Evolutionary conservation across 306 rosid genomes (phyloP), one percentile per base, ranked within the genome.

Genomic region (Dryas alaskensis): DNA sequence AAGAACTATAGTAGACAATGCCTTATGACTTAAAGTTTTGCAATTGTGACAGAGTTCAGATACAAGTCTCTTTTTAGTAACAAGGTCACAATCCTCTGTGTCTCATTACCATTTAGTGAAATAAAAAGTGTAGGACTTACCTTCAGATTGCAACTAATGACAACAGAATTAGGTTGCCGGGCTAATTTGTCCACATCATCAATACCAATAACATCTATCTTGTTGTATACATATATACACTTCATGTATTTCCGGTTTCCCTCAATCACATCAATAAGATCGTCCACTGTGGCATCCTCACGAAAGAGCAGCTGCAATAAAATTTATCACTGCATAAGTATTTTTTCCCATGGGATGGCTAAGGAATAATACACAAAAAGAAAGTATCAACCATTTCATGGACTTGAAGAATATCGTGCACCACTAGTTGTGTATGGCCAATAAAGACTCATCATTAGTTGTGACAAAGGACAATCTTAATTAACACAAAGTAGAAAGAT

Each of bases 211-310:
- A 95, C 97, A 74, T 95, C 99, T 83, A 95, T 95, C 84, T 95
- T 95, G 89, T 95, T 95, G 93, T 95, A 95, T 52, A 95, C 98
- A 82, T 95, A 95, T 43, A 95, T 61, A 84, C 99, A 92, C 84
- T 92, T 95, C 99, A 95, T 92, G 90, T 95, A 95, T 88, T 95
- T 95, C 68, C 97, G 93, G 75, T 95, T 95, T 74, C 98, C 98
- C 85, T 95, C 99, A 82, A 95, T 95, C 42, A 95, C 98, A 87
- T 92, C 98, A 27, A 95, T 95, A 87, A 95, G 92, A 76, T 95
- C 99, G 70, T 95, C 99, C 76, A 92, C 99, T 1, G 97, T 90
- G 62, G 99, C 97, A 81, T 95, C 97, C 91, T 95, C 99, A 45
- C 99, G 98, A 82, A 95, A 95, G 69, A 95, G 89, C 65, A 92